phyloP scores from a whole-genome alignment of 495 filamentous ascomycete genomes.

The Penicillium bialowiezense region DNA sequence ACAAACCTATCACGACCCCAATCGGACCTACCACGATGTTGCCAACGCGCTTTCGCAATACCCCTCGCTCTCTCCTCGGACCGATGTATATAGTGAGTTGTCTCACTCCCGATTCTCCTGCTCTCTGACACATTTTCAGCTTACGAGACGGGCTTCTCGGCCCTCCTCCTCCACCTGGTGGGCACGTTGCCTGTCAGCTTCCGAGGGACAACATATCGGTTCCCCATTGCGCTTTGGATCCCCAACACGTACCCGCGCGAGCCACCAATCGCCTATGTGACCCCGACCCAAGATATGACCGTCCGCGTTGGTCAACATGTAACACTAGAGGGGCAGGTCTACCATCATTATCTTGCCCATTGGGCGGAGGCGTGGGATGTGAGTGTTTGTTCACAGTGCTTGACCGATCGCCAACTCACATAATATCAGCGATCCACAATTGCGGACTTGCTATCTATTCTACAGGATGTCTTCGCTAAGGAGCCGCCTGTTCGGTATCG shows the following conservation, averaged over 20 bases:
- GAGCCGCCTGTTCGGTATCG: constrained; percentile 86
- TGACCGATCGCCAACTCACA: constrained; percentile 4
- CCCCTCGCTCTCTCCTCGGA: constrained; percentile 82
- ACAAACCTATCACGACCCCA: constrained; percentile 87
- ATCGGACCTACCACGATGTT: constrained; percentile 89
- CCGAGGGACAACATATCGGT: constrained; percentile 84
- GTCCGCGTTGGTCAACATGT: constrained; percentile 92
- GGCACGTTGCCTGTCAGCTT: constrained; percentile 87
- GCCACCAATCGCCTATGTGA: constrained; percentile 82
- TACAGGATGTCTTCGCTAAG: constrained; percentile 87
- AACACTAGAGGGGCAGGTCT: constrained; percentile 88
- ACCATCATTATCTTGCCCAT: constrained; percentile 90
- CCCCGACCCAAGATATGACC: constrained; percentile 82
- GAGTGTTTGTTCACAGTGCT: constrained; percentile 36
- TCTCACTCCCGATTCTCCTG: background rate
- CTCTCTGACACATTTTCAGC: constrained; percentile 45
- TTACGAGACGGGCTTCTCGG: constrained; percentile 82
- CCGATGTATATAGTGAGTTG: constrained; percentile 88
- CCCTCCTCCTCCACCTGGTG: constrained; percentile 80
- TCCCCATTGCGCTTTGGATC: constrained; percentile 93
- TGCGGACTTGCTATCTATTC: constrained; percentile 73
- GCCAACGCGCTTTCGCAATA: constrained; percentile 78
- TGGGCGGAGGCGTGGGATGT: constrained; percentile 93
- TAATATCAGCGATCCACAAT: constrained; percentile 70
- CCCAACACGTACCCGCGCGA: constrained; percentile 87